phyloP scores from a whole-genome alignment of 1,139 yeast species.

The Wickerhamiella pararugosa region DNA sequence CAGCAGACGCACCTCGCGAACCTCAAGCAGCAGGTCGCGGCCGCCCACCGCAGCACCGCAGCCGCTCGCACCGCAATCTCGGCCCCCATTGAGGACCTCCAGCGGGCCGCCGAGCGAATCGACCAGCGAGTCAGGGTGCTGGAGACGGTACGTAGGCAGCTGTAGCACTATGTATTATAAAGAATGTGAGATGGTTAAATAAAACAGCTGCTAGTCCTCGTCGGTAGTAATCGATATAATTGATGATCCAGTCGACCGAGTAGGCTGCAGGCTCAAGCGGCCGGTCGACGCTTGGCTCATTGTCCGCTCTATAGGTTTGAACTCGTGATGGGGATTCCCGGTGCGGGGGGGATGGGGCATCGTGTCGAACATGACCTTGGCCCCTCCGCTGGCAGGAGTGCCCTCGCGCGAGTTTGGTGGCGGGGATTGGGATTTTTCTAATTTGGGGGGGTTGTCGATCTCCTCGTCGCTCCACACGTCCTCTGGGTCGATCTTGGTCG shows the following conservation, averaged over 20 bases:
- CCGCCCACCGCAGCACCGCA: neutral
- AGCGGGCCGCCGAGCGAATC: constrained; percentile 4
- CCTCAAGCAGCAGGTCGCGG: neutral
- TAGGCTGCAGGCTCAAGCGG: constrained; percentile 12
- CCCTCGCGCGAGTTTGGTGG: neutral
- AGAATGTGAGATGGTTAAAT: neutral
- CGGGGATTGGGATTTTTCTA: neutral
- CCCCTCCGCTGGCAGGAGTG: neutral
- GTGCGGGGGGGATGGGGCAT: constrained; percentile 14
- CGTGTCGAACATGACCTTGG: constrained; percentile 14
- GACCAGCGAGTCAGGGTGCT: constrained; percentile 2
- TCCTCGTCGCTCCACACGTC: constrained; percentile 14
- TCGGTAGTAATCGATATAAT: constrained; percentile 15
- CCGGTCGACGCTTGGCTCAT: neutral
- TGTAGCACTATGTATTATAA: too few relatives aligned
- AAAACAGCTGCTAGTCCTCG: constrained; percentile 7
- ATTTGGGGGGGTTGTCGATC: neutral
- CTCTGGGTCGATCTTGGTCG: constrained; percentile 15
- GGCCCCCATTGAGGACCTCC: neutral
- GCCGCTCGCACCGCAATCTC: neutral
- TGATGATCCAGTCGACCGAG: constrained; percentile 14
- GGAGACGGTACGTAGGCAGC: neutral
- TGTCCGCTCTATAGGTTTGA: constrained; percentile 14
- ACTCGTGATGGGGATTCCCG: constrained; percentile 1
- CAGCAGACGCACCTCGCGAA: neutral